Evolutionary conservation across 371 early-diverging fungal species (phyloP).

Genomic region (Mucor racemosus): DNA sequence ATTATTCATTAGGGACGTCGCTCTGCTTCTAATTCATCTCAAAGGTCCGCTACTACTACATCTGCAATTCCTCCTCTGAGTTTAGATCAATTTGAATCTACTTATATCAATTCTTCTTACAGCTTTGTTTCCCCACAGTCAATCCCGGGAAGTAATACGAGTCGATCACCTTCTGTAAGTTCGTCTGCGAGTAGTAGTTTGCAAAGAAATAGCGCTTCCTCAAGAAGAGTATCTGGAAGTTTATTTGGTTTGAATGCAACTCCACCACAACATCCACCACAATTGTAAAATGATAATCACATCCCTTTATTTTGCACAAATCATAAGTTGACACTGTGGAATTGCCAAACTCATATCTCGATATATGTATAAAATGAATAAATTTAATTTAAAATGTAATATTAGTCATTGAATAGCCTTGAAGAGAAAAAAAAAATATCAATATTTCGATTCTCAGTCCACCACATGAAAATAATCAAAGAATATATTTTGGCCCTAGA

Average conservation of each 20-base stretch:
- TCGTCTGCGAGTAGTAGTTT: slow-evolving; percentile 16
- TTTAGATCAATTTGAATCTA: slow-evolving; percentile 25
- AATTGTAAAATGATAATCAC: slow-evolving; percentile 3
- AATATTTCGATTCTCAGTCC: too few species aligned
- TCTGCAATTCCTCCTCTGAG: slow-evolving; percentile 35
- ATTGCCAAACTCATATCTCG: too few species aligned
- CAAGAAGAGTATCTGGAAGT: slow-evolving; percentile 39
- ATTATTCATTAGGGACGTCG: slow-evolving; percentile 30
- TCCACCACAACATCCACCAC: slow-evolving; percentile 36
- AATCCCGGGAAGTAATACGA: slow-evolving; percentile 10
- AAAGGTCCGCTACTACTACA: slow-evolving; percentile 29
- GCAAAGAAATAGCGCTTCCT: slow-evolving; percentile 18
- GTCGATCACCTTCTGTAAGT: slow-evolving; percentile 13
- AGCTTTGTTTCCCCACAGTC: slow-evolving; percentile 15
- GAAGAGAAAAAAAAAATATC: too few species aligned
- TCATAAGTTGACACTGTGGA: too few species aligned
- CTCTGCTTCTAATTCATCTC: slow-evolving; percentile 53
- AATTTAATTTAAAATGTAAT: too few species aligned
- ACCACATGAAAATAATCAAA: too few species aligned
- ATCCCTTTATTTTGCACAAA: too few species aligned
- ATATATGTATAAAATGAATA: too few species aligned
- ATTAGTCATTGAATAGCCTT: too few species aligned
- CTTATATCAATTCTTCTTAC: slow-evolving; percentile 16
- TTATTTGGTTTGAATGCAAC: slow-evolving; percentile 44
- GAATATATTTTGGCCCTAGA: too few species aligned